Evolutionary conservation across 1,284 basidiomycete species (phyloP).

Genomic region (Bondarzewia mesenterica): DNA sequence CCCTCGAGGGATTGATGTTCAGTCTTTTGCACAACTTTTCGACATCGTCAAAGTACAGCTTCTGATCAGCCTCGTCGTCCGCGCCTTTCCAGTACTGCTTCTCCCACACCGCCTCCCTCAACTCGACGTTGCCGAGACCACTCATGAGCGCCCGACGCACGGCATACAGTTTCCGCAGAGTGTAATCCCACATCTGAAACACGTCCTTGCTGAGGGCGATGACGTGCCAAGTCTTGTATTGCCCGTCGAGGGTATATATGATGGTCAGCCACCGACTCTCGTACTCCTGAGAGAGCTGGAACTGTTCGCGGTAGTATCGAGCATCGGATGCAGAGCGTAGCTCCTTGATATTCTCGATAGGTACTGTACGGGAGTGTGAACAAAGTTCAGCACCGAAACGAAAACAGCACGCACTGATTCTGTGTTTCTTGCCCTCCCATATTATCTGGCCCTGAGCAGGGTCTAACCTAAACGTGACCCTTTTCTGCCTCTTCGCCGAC

Average conservation of each 20-base stretch:
- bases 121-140: constrained; percentile 53
- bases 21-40: constrained; percentile 69
- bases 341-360: constrained; percentile 88
- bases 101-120: constrained; percentile 73
- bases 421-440: constrained; percentile 77
- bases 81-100: constrained; percentile 77
- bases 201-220: constrained; percentile 70
- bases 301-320: constrained; percentile 72
- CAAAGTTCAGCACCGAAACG: neutral
- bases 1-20: constrained; percentile 60
- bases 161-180: constrained; percentile 49
- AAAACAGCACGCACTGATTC: constrained; percentile 51
- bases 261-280: constrained; percentile 73
- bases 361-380: constrained; percentile 41
- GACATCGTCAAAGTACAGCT: constrained; percentile 67
- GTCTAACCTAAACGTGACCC: constrained; percentile 68
- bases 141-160: constrained; percentile 64
- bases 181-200: constrained; percentile 62
- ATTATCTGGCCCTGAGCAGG: constrained; percentile 75
- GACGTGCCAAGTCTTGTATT: constrained; percentile 90
- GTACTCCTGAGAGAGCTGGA: constrained; percentile 54
- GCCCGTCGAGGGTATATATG: constrained; percentile 67
- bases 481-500: constrained; percentile 77
- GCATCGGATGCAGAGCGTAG: constrained; percentile 76
- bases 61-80: constrained; percentile 55